Percentiles rank a stretch among this genome's conserved stretches.
These are phyloP conservation scores for Castanea mollissima DNA, from an alignment of 306 rosid genomes.

Conservation along the genomic window DNA sequence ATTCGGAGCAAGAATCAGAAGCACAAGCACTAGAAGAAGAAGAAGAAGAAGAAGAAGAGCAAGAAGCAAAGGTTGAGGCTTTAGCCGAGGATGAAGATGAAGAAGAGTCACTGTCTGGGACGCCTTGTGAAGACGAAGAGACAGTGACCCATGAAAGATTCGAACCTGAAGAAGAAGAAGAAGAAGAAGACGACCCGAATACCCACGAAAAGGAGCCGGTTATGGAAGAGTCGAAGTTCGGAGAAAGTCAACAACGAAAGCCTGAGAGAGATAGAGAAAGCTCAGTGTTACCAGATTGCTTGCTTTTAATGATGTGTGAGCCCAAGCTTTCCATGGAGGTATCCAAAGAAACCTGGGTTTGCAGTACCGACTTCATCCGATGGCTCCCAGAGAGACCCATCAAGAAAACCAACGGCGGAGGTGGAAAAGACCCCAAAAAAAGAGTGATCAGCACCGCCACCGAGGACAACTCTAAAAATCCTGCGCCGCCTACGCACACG, in stretches of 20 bases:
- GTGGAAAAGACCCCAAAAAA: slow-evolving; percentile 29
- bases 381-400: slow-evolving; percentile 62
- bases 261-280: slow-evolving; percentile 23
- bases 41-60: slow-evolving; percentile 8
- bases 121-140: slow-evolving; percentile 21
- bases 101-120: slow-evolving; percentile 10
- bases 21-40: slow-evolving; percentile 13
- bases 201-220: slow-evolving; percentile 1
- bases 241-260: slow-evolving; percentile 27
- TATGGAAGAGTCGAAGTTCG: slow-evolving; percentile 27
- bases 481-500: not conserved
- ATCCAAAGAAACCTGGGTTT: slow-evolving; percentile 91
- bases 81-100: slow-evolving; percentile 13
- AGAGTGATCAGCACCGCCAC: slow-evolving; percentile 1
- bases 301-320: slow-evolving; percentile 93
- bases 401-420: slow-evolving; percentile 27
- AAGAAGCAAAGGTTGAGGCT: not conserved
- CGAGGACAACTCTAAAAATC: slow-evolving; percentile 16
- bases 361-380: slow-evolving; percentile 80
- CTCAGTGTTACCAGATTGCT: slow-evolving; percentile 66
- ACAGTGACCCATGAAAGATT: slow-evolving; percentile 22
- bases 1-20: slow-evolving; percentile 20
- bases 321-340: slow-evolving; percentile 99
- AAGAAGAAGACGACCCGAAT: not conserved
- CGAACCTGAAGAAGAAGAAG: slow-evolving; percentile 12